Conservation (phyloP, 352 stramenopile species). For the Pythium plurisporium region DNA sequence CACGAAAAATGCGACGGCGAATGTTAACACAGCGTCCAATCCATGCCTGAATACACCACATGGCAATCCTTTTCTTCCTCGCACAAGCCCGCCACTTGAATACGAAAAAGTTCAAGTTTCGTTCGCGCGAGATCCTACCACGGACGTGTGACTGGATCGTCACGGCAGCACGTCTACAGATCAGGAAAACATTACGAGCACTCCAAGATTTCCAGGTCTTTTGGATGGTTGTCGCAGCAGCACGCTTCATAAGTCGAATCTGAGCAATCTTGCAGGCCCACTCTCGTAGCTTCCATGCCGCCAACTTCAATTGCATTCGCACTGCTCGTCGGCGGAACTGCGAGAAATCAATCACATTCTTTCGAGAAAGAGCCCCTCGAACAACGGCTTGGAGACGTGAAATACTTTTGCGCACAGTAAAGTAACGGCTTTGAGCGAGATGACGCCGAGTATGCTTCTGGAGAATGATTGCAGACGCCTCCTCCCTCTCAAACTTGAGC, state of each 20-base stretch:
- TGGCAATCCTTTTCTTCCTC: constrained; percentile 9
- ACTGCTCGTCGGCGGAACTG: constrained; percentile 1
- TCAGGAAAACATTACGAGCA: background rate
- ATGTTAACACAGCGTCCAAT: constrained; percentile 2
- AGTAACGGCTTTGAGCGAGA: background rate
- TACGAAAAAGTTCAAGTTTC: constrained; percentile 9
- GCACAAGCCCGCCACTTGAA: constrained; percentile 11
- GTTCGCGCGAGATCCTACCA: constrained; percentile 8
- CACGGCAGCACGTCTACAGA: background rate
- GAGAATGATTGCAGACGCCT: constrained; percentile 11
- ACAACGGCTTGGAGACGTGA: constrained; percentile 4
- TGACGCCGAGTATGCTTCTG: constrained; percentile 3
- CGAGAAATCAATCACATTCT: constrained; percentile 7
- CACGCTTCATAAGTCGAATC: constrained; percentile 15
- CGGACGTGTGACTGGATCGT: constrained; percentile 13
- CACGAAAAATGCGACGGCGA: background rate
- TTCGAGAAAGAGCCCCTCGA: constrained; percentile 4
- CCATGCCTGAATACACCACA: constrained; percentile 18
- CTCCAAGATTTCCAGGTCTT: constrained; percentile 25
- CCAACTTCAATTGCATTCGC: constrained; percentile 13
- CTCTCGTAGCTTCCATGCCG: constrained; percentile 17
- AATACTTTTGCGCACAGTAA: background rate
- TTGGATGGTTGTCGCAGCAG: constrained; percentile 37
- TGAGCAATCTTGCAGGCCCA: constrained; percentile 1
- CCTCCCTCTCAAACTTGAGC: constrained; percentile 24